These are phyloP conservation scores for Poronia punctata DNA, from an alignment of 495 filamentous ascomycete genomes.

Conservation along the genomic window DNA sequence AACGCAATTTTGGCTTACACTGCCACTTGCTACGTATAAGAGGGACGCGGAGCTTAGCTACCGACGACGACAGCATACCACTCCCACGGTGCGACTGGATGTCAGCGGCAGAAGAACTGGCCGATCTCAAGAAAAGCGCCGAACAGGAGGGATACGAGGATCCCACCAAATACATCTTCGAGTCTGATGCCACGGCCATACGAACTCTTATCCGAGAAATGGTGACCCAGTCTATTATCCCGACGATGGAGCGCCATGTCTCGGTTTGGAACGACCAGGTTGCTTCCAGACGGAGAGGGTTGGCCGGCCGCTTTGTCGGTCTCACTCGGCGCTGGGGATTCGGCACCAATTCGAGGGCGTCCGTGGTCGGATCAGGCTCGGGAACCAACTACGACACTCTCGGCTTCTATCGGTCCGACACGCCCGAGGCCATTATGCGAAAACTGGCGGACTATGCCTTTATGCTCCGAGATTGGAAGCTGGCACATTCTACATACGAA, in stretches of 20 bases:
- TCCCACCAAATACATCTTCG: constrained; percentile 72
- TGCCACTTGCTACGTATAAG: constrained; percentile 85
- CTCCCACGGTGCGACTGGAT: constrained; percentile 81
- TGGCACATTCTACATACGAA: constrained; percentile 88
- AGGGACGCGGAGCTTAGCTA: constrained; percentile 75
- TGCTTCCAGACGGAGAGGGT: constrained; percentile 77
- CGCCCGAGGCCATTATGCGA: constrained; percentile 82
- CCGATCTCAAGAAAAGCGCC: constrained; percentile 55
- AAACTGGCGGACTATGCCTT: constrained; percentile 93
- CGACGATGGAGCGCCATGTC: constrained; percentile 87
- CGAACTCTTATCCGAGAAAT: constrained; percentile 85
- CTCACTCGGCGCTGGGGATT: constrained; percentile 85
- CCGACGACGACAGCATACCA: constrained; percentile 84
- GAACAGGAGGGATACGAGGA: constrained; percentile 59
- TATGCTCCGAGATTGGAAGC: constrained; percentile 90
- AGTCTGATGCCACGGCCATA: constrained; percentile 83
- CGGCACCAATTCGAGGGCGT: constrained; percentile 46
- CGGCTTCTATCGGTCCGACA: constrained; percentile 77
- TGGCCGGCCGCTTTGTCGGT: constrained; percentile 86
- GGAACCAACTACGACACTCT: constrained; percentile 72
- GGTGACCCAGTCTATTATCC: constrained; percentile 84
- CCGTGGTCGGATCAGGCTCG: constrained; percentile 30
- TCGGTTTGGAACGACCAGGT: constrained; percentile 96
- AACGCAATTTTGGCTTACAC: constrained; percentile 89
- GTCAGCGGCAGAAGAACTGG: constrained; percentile 77